A percentile compares a stretch with the other conserved stretches of the same genome.
These are phyloP conservation scores for Ceratopteris richardii DNA, from an alignment of 75 land plant genomes.

Conservation along the genomic window DNA sequence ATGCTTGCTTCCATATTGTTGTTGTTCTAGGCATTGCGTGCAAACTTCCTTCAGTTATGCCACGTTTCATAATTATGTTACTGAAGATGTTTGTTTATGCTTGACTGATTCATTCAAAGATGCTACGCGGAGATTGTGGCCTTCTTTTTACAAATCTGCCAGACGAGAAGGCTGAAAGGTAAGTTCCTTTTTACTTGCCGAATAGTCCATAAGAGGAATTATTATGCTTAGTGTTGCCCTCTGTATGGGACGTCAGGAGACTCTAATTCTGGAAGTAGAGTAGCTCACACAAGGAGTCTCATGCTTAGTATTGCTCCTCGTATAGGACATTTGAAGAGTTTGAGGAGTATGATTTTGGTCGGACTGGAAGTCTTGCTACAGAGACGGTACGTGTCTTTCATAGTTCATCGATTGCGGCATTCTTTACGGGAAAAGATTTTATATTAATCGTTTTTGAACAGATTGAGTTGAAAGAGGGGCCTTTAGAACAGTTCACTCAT, in stretches of 20 bases:
- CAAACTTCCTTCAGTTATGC: no score
- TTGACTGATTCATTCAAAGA: no score
- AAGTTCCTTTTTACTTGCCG: neutral
- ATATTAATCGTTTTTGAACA: no score
- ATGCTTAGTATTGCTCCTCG: neutral
- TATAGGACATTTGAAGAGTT: constrained; percentile 64
- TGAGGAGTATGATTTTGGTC: constrained; percentile 85
- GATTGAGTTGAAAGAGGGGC: constrained; percentile 90
- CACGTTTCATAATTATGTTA: no score
- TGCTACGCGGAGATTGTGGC: constrained; percentile 70
- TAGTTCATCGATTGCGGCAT: no score
- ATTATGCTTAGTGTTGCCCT: no score
- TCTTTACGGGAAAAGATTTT: no score
- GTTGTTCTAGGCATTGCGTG: no score
- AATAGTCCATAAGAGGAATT: neutral
- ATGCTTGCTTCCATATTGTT: neutral
- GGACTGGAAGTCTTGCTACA: constrained; percentile 76
- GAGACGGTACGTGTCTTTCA: constrained; percentile 51
- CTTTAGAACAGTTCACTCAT: constrained; percentile 86
- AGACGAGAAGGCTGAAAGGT: constrained; percentile 64
- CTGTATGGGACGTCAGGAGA: no score
- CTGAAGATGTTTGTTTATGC: no score
- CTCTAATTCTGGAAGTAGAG: no score
- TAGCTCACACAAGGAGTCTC: no score
- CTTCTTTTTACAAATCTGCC: constrained; percentile 70